Evolutionary conservation across 306 rosid genomes (phyloP).

Genomic region (Glycine soja): DNA sequence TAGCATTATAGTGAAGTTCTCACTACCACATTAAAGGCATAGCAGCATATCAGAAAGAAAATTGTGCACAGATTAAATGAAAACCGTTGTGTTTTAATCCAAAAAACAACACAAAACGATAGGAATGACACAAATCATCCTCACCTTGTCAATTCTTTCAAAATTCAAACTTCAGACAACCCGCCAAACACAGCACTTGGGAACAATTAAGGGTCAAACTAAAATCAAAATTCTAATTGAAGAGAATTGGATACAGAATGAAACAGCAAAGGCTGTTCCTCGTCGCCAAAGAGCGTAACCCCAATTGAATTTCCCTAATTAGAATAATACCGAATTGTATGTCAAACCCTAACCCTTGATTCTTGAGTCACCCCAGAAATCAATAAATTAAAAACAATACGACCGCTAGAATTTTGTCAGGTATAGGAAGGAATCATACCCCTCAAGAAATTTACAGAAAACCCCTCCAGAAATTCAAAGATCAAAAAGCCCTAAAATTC

Average conservation of each 20-base stretch:
- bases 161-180: slow-evolving; percentile 34
- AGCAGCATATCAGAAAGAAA: too few relatives aligned
- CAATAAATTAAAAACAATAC: slow-evolving; percentile 26
- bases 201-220: slow-evolving; percentile 31
- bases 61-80: not conserved
- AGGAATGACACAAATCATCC: not conserved
- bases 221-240: slow-evolving; percentile 25
- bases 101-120: not conserved
- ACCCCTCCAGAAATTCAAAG: slow-evolving; percentile 37
- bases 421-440: slow-evolving; percentile 25
- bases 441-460: slow-evolving; percentile 45
- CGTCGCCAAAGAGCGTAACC: not conserved
- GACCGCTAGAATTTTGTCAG: not conserved
- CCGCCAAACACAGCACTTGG: slow-evolving; percentile 9
- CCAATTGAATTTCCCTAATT: slow-evolving; percentile 51
- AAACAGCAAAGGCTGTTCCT: not conserved
- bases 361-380: not conserved
- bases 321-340: not conserved
- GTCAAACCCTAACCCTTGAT: slow-evolving; percentile 63
- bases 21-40: too few relatives aligned
- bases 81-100: not conserved
- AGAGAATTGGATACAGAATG: slow-evolving; percentile 4
- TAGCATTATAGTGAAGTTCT: too few relatives aligned
- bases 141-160: slow-evolving; percentile 44
- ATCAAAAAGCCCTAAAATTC: slow-evolving; percentile 36